Conservation (phyloP, 805 yeast species). For the Wickerhamiella azyma region DNA sequence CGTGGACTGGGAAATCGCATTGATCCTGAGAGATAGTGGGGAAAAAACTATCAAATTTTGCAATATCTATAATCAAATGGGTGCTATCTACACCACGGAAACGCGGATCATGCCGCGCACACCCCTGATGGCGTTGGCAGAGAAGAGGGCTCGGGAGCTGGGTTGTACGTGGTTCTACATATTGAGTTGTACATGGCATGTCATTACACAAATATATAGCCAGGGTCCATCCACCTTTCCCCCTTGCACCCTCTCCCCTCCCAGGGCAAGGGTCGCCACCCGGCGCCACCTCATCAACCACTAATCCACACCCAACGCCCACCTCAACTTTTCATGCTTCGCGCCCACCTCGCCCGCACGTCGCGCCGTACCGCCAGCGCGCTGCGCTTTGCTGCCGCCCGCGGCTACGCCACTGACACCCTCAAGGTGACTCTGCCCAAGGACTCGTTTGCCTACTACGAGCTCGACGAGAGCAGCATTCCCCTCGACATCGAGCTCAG, state of each 20-base stretch:
- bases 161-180: too few species aligned
- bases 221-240: too few species aligned
- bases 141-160: too few species aligned
- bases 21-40: too few species aligned
- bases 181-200: too few species aligned
- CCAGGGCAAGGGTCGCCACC: not conserved
- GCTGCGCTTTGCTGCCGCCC: constrained; percentile 2
- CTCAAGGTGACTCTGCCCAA: constrained; percentile 44
- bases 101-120: too few species aligned
- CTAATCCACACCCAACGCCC: not conserved
- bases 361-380: constrained; percentile 6
- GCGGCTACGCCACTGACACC: constrained; percentile 2
- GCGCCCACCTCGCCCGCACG: not conserved
- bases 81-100: too few species aligned
- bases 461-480: constrained; percentile 53
- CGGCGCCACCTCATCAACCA: not conserved
- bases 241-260: not conserved
- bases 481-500: constrained; percentile 61
- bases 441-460: constrained; percentile 72
- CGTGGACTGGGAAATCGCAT: not conserved
- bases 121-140: too few species aligned
- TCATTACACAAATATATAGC: too few species aligned
- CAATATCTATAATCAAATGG: too few species aligned
- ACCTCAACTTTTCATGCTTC: not conserved
- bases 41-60: too few species aligned